A percentile compares a stretch with the other conserved stretches of the same genome.
phyloP scores from a whole-genome alignment of 208 protist genomes.

The Acanthamoeba castellanii region DNA sequence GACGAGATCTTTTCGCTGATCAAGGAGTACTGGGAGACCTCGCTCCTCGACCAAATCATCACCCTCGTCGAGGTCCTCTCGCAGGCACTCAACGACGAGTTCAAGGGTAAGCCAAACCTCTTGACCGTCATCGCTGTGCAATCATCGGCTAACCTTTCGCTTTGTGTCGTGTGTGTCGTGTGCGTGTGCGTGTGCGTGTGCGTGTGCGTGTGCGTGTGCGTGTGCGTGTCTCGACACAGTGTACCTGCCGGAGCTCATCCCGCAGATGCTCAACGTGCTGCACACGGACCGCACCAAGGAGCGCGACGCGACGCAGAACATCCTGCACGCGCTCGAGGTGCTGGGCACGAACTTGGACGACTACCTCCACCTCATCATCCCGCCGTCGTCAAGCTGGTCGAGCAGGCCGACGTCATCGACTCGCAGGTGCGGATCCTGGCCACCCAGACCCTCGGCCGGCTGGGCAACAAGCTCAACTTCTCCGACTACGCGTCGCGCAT shows the following conservation, averaged over 20 bases:
- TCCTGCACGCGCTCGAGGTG: slow-evolving; percentile 88
- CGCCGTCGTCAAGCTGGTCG: slow-evolving; percentile 88
- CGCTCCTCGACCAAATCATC: slow-evolving; percentile 88
- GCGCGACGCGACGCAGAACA: slow-evolving; percentile 76
- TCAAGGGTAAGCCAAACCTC: slow-evolving; percentile 85
- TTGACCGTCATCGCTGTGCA: background rate
- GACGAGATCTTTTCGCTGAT: slow-evolving; percentile 82
- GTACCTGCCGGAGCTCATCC: slow-evolving; percentile 92
- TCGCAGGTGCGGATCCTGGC: slow-evolving; percentile 77
- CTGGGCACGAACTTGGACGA: slow-evolving; percentile 93
- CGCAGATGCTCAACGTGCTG: slow-evolving; percentile 89
- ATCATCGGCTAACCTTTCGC: no score
- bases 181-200: background rate
- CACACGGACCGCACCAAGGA: slow-evolving; percentile 74
- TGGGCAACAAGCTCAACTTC: slow-evolving; percentile 88
- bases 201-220: background rate
- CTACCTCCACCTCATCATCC: slow-evolving; percentile 94
- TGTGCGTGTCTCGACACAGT: background rate
- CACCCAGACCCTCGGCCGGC: slow-evolving; percentile 85
- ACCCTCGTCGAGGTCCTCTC: slow-evolving; percentile 92
- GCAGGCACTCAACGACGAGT: slow-evolving; percentile 92
- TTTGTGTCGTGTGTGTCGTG: background rate
- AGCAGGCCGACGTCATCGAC: slow-evolving; percentile 83
- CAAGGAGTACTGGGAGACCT: slow-evolving; percentile 86
- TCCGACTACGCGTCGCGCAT: slow-evolving; percentile 90